These are phyloP conservation scores for Phragmites australis DNA, from an alignment of 176 grass and related monocot species.

Conservation along the genomic window DNA sequence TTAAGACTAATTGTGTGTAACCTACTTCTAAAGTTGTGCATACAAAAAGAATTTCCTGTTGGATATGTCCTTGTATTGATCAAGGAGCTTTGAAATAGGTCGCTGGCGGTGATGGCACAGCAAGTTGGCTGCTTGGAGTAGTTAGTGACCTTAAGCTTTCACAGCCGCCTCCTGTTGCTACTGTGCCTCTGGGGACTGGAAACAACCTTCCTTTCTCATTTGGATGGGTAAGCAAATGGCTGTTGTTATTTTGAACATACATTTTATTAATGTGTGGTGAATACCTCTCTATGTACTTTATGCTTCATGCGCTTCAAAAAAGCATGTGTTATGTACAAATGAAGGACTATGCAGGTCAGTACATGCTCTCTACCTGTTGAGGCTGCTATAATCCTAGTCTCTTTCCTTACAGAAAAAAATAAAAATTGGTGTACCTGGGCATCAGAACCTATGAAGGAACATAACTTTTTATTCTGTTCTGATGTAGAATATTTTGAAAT, in stretches of 20 bases:
- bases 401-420: not conserved
- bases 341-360: not conserved
- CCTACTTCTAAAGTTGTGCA: not conserved
- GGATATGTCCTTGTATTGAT: not conserved
- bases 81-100: conserved; percentile 62
- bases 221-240: conserved; percentile 63
- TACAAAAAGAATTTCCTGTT: conserved; percentile 12
- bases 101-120: conserved; percentile 96
- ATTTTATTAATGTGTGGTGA: not conserved
- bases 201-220: conserved; percentile 99
- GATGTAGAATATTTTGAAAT: not conserved
- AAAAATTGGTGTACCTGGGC: not conserved
- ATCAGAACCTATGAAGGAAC: not conserved
- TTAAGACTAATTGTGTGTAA: conserved; percentile 82
- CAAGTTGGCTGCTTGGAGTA: conserved; percentile 98
- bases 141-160: conserved; percentile 89
- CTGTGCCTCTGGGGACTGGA: conserved; percentile 94
- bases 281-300: not conserved
- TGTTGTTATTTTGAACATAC: not conserved
- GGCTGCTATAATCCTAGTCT: too few relatives aligned
- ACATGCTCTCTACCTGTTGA: too few relatives aligned
- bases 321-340: not conserved
- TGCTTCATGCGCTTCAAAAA: not conserved
- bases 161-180: conserved; percentile 77
- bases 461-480: not conserved